These are phyloP conservation scores for Pneumocystis carinii DNA, from an alignment of 1,139 yeast genomes.

Conservation along the genomic window DNA sequence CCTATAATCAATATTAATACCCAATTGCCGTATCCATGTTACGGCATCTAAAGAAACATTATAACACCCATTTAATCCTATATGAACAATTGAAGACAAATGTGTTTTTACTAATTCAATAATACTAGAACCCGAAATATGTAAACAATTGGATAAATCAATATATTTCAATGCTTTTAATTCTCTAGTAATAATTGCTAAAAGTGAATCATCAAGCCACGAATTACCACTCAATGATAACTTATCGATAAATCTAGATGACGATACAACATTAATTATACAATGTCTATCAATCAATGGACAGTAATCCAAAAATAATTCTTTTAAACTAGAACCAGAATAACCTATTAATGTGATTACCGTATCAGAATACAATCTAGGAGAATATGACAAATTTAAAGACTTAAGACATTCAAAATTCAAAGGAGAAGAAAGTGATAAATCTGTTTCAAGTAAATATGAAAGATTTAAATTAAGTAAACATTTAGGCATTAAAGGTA, in stretches of 20 bases:
- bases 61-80: neutral
- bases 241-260: neutral
- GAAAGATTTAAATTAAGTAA: neutral
- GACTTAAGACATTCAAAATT: neutral
- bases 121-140: neutral
- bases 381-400: neutral
- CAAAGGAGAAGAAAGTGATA: neutral
- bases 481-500: neutral
- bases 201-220: neutral
- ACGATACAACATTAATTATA: neutral
- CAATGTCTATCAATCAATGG: neutral
- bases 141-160: neutral
- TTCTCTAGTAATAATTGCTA: neutral
- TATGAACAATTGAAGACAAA: neutral
- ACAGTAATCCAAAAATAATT: neutral
- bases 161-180: neutral
- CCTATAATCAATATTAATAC: neutral
- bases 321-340: neutral
- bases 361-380: neutral
- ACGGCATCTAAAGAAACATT: neutral
- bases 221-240: neutral
- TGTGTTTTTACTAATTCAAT: neutral
- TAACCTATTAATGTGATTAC: neutral
- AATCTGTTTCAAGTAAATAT: neutral
- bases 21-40: neutral